These are phyloP conservation scores for Fusarium chlamydosporum DNA, from an alignment of 2,329 filamentous ascomycete species.

Conservation along the genomic window DNA sequence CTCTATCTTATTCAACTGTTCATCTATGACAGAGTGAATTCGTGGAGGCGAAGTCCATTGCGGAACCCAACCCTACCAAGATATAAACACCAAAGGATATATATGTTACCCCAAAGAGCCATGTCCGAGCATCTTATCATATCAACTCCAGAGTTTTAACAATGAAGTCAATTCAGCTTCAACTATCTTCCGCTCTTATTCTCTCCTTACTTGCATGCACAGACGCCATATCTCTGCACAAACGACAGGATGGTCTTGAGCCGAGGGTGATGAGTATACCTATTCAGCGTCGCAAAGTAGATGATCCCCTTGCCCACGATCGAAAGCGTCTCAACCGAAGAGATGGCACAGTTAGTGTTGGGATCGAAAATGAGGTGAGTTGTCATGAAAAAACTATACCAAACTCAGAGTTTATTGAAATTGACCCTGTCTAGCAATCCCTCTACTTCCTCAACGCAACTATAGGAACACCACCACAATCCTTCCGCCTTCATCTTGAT, in stretches of 20 bases:
- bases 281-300: constrained; percentile 56
- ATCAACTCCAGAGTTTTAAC: constrained; percentile 24
- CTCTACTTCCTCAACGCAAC: constrained; percentile 75
- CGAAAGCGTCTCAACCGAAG: constrained; percentile 59
- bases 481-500: constrained; percentile 72
- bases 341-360: constrained; percentile 60
- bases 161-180: constrained; percentile 56
- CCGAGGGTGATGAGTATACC: constrained; percentile 64
- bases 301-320: constrained; percentile 62
- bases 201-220: constrained; percentile 49
- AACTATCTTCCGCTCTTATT: constrained; percentile 45
- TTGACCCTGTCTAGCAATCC: constrained; percentile 62
- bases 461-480: constrained; percentile 72
- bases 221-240: constrained; percentile 50
- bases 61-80: not conserved
- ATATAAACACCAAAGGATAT: constrained; percentile 9
- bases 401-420: not conserved
- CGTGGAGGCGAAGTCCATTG: not conserved
- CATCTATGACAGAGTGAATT: constrained; percentile 23
- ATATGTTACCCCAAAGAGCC: constrained; percentile 2
- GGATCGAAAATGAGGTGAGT: constrained; percentile 69
- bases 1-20: not conserved
- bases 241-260: constrained; percentile 50
- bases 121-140: constrained; percentile 1
- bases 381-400: too few relatives aligned